Percentiles rank a stretch among this genome's conserved stretches.
Conservation (phyloP, 1,284 basidiomycete species). For the Cryptococcus sp. region DNA sequence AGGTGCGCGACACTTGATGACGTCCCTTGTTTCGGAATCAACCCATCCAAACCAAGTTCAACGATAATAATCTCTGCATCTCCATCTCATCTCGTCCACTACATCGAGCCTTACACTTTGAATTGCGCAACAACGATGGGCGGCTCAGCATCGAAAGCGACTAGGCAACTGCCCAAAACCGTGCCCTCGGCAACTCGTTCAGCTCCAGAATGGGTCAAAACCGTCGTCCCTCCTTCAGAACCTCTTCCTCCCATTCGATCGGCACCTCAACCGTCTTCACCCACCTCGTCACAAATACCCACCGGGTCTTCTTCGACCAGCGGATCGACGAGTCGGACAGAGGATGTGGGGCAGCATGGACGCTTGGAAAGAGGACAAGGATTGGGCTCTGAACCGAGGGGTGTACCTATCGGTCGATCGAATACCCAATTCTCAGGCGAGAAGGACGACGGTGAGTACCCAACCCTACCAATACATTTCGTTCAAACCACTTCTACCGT, state of each 20-base stretch:
- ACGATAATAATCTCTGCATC: too few species aligned
- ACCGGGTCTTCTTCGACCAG: not conserved
- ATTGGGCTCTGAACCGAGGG: not conserved
- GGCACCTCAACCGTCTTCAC: not conserved
- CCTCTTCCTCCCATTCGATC: conserved; percentile 36
- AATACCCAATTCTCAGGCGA: conserved; percentile 33
- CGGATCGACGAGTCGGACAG: not conserved
- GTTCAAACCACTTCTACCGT: too few species aligned
- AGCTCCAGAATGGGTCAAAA: conserved; percentile 3
- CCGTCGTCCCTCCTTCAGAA: not conserved
- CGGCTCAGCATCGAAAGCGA: conserved; percentile 59
- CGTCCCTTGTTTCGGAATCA: not conserved
- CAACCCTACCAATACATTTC: not conserved
- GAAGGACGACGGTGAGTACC: conserved; percentile 41
- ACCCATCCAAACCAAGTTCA: too few species aligned
- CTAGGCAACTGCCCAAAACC: conserved; percentile 55
- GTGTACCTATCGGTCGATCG: conserved; percentile 4
- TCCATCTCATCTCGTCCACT: not conserved
- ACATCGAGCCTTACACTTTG: too few species aligned
- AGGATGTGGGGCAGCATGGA: not conserved
- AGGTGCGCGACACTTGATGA: not conserved
- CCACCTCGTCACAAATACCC: not conserved
- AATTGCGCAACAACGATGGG: conserved; percentile 55
- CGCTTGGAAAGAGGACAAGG: not conserved
- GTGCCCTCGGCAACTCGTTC: conserved; percentile 2